A percentile compares a stretch with the other conserved stretches of the same genome.
phyloP scores from a whole-genome alignment of 2,329 filamentous ascomycete species.

The Penicillium sp. region DNA sequence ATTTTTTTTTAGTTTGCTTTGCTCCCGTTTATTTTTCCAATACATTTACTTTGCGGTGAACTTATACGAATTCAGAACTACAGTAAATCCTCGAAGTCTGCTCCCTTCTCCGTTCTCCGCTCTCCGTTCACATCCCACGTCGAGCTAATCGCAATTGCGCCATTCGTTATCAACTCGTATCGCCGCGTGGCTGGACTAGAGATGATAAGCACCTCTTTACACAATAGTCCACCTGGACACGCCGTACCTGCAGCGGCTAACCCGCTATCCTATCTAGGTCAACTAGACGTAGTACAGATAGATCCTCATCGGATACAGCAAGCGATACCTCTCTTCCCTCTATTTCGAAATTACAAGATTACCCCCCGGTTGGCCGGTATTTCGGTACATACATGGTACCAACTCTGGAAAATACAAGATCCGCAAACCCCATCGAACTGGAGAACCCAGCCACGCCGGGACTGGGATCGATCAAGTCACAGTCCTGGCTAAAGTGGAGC shows the following conservation, averaged over 20 bases:
- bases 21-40: background rate
- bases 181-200: conserved; percentile 7
- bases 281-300: background rate
- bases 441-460: conserved; percentile 18
- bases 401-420: conserved; percentile 4
- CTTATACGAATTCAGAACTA: background rate
- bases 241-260: conserved; percentile 4
- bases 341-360: background rate
- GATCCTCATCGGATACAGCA: background rate
- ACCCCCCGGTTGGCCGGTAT: background rate
- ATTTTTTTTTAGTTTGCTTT: background rate
- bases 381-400: conserved; percentile 3
- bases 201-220: background rate
- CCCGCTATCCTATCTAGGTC: background rate
- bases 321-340: background rate
- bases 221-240: background rate
- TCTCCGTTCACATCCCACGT: background rate
- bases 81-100: background rate
- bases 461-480: conserved; percentile 14
- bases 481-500: conserved; percentile 24
- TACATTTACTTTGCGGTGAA: background rate
- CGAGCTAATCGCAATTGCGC: background rate
- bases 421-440: conserved; percentile 16
- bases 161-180: conserved; percentile 15
- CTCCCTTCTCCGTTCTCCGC: background rate